phyloP scores from a whole-genome alignment of 2,329 filamentous ascomycete species.

The Claviceps sp. region DNA sequence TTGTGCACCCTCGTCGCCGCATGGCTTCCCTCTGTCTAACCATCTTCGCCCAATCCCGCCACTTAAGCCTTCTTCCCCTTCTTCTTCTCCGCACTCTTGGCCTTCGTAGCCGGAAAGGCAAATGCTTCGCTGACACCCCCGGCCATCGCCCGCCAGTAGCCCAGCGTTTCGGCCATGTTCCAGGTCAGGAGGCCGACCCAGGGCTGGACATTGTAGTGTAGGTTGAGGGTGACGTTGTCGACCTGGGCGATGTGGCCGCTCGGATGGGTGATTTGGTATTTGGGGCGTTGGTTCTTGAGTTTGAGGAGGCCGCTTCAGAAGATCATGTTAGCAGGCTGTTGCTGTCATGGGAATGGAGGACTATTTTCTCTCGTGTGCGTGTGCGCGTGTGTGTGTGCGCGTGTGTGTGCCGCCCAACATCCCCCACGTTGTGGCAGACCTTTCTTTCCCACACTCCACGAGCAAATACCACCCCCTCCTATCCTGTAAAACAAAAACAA shows the following conservation, averaged over 20 bases:
- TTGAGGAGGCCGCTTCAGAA: constrained; percentile 52
- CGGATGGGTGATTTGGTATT: constrained; percentile 94
- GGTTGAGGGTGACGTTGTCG: constrained; percentile 59
- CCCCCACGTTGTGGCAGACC: not conserved
- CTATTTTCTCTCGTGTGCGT: not conserved
- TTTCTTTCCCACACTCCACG: not conserved
- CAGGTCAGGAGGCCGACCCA: constrained; percentile 87
- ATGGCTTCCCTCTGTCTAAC: no score
- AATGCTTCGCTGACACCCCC: constrained; percentile 55
- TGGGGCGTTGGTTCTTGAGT: constrained; percentile 75
- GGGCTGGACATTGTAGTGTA: constrained; percentile 95
- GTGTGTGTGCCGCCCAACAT: not conserved
- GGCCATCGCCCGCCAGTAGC: constrained; percentile 50
- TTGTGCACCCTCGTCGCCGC: no score
- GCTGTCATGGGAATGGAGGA: no score
- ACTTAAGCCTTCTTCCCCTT: constrained; percentile 4
- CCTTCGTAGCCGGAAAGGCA: constrained; percentile 51
- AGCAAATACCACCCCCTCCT: not conserved
- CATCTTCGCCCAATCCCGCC: not conserved
- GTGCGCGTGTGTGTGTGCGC: not conserved
- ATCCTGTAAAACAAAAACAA: no score
- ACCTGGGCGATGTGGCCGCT: constrained; percentile 62
- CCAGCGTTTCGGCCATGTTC: constrained; percentile 47
- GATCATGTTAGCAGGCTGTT: not conserved
- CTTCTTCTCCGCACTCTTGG: constrained; percentile 19